These are phyloP conservation scores for Abortiporus biennis DNA, from an alignment of 1,284 basidiomycete genomes.

Conservation along the genomic window DNA sequence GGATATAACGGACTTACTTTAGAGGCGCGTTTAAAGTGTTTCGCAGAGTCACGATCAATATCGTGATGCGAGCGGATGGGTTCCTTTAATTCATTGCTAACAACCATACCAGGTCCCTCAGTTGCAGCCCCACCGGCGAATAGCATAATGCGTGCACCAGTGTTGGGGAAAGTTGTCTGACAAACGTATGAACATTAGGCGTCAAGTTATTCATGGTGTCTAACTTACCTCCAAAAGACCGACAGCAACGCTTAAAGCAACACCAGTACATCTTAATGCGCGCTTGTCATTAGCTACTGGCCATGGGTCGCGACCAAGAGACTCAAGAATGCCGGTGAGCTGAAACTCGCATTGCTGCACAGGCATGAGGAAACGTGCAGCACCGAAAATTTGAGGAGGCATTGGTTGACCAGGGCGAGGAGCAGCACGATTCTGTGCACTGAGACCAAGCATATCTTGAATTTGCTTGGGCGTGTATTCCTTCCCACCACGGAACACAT, in stretches of 20 bases:
- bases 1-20: constrained; percentile 53
- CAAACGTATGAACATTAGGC: neutral
- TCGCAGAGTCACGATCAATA: constrained; percentile 95
- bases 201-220: neutral
- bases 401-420: constrained; percentile 84
- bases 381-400: constrained; percentile 81
- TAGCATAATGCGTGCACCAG: constrained; percentile 94
- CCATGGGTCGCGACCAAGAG: constrained; percentile 92
- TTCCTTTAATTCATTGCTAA: constrained; percentile 93
- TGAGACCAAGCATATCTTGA: constrained; percentile 96
- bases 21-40: constrained; percentile 95
- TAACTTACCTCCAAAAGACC: constrained; percentile 80
- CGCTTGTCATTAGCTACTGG: constrained; percentile 95
- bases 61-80: constrained; percentile 99
- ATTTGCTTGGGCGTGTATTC: constrained; percentile 97
- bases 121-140: constrained; percentile 97
- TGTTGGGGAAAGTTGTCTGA: constrained; percentile 90
- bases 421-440: constrained; percentile 68
- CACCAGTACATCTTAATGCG: constrained; percentile 93
- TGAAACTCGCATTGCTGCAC: constrained; percentile 95
- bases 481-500: constrained; percentile 99
- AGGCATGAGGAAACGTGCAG: constrained; percentile 91
- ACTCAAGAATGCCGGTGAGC: constrained; percentile 90
- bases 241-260: constrained; percentile 90
- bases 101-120: constrained; percentile 96